Evolutionary conservation across 148 eudicot species (phyloP).

Genomic region (Vaccinium vitisidaea): DNA sequence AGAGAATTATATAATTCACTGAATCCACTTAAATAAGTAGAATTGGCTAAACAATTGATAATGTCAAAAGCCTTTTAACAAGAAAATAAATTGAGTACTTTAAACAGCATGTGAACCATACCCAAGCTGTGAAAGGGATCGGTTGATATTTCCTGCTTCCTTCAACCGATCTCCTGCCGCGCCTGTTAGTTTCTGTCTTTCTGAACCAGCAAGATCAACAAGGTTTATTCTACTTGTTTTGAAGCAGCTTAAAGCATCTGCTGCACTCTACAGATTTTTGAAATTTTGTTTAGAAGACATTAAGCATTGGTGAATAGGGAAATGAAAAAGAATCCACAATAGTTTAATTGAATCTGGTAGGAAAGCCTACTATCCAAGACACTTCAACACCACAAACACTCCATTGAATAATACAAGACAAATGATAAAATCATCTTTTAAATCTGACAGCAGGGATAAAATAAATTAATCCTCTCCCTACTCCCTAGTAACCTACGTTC

Average conservation of each 20-base stretch:
- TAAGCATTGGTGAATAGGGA: neutral
- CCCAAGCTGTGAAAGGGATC: conserved; percentile 99
- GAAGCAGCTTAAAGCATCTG: conserved; percentile 80
- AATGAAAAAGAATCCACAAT: neutral
- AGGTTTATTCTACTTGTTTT: conserved; percentile 89
- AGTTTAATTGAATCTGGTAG: conserved; percentile 1
- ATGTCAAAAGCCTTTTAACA: neutral
- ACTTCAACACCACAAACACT: neutral
- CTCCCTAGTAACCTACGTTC: neutral
- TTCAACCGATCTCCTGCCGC: conserved; percentile 98
- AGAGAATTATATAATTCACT: too few species aligned
- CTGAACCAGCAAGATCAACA: conserved; percentile 99
- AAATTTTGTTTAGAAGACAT: conserved; percentile 14
- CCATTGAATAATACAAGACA: neutral
- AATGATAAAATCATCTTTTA: neutral
- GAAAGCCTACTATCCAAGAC: neutral
- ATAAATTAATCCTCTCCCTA: neutral
- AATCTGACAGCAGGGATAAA: neutral
- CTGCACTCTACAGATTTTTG: conserved; percentile 48
- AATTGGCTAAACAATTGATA: neutral
- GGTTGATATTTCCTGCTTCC: conserved; percentile 96
- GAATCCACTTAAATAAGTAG: neutral
- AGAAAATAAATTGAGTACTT: neutral
- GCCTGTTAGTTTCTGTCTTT: conserved; percentile 92
- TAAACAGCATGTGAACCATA: conserved; percentile 25